Percentiles rank a stretch among this genome's conserved stretches.
Evolutionary conservation across 2,329 filamentous ascomycete species (phyloP).

Genomic region (Fusarium sp.): DNA sequence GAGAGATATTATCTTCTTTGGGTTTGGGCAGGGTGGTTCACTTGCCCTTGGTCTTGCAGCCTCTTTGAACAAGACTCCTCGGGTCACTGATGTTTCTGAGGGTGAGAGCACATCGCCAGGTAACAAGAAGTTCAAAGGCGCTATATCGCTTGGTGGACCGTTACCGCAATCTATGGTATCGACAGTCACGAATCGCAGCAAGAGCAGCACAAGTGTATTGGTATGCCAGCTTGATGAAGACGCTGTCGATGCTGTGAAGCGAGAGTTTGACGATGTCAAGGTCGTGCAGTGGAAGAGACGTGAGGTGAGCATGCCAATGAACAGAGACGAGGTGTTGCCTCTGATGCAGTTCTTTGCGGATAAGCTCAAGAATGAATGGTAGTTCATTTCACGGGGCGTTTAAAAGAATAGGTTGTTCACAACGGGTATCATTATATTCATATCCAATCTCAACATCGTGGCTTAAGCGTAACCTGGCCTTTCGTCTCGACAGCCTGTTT

Average conservation of each 20-base stretch:
- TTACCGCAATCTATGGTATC: constrained; percentile 64
- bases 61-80: constrained; percentile 50
- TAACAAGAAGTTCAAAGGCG: constrained; percentile 58
- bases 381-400: background rate
- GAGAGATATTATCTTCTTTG: constrained; percentile 70
- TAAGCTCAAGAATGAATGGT: constrained; percentile 56
- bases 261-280: constrained; percentile 73
- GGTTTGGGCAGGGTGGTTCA: constrained; percentile 74
- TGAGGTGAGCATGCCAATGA: constrained; percentile 85
- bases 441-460: constrained; percentile 12
- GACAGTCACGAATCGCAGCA: constrained; percentile 57
- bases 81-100: constrained; percentile 49
- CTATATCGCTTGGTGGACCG: constrained; percentile 70
- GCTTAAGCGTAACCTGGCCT: constrained; percentile 22
- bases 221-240: constrained; percentile 70
- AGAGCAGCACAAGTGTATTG: constrained; percentile 71
- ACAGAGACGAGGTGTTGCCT: constrained; percentile 85
- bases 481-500: constrained; percentile 55
- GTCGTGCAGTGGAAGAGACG: constrained; percentile 74
- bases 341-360: constrained; percentile 86
- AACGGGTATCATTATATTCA: constrained; percentile 41
- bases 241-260: constrained; percentile 70
- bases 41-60: constrained; percentile 67
- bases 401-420: background rate
- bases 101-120: constrained; percentile 12